Evolutionary conservation across 2,329 filamentous ascomycete species (phyloP).

Genomic region (Phyllosticta ampelicida): DNA sequence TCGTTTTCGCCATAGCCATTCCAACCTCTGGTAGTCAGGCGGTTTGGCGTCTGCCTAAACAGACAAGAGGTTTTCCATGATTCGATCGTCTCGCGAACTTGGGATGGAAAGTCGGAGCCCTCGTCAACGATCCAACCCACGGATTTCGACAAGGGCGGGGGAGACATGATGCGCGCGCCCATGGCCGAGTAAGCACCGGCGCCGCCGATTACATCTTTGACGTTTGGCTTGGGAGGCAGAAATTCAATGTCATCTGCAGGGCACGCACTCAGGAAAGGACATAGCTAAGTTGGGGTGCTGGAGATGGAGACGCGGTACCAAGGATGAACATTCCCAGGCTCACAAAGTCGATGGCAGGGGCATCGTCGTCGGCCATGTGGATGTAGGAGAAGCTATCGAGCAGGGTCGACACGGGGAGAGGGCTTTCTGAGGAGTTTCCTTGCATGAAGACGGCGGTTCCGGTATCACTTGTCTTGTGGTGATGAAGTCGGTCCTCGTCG

Average conservation of each 20-base stretch:
- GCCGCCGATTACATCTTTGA: slow-evolving; percentile 72
- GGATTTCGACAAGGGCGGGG: slow-evolving; percentile 48
- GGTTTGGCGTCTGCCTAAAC: slow-evolving; percentile 52
- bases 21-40: slow-evolving; percentile 81
- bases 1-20: slow-evolving; percentile 72
- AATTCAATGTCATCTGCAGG: slow-evolving; percentile 81
- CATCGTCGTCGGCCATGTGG: slow-evolving; percentile 11
- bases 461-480: too few species aligned
- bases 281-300: not conserved
- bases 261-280: slow-evolving; percentile 5
- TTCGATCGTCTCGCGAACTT: slow-evolving; percentile 52
- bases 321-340: slow-evolving; percentile 56
- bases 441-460: not conserved
- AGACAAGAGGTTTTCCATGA: slow-evolving; percentile 68
- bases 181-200: slow-evolving; percentile 79
- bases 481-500: not conserved
- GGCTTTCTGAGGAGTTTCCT: not conserved
- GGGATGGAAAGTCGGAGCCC: slow-evolving; percentile 72
- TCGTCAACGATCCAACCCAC: slow-evolving; percentile 89
- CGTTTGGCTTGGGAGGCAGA: slow-evolving; percentile 54
- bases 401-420: slow-evolving; percentile 3
- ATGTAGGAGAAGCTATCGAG: slow-evolving; percentile 9
- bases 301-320: slow-evolving; percentile 30
- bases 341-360: slow-evolving; percentile 41
- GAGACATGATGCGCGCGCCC: slow-evolving; percentile 80